Base-by-base conservation (phyloP, 139 green algal genomes). In the Dunaliella primolecta region DNA sequence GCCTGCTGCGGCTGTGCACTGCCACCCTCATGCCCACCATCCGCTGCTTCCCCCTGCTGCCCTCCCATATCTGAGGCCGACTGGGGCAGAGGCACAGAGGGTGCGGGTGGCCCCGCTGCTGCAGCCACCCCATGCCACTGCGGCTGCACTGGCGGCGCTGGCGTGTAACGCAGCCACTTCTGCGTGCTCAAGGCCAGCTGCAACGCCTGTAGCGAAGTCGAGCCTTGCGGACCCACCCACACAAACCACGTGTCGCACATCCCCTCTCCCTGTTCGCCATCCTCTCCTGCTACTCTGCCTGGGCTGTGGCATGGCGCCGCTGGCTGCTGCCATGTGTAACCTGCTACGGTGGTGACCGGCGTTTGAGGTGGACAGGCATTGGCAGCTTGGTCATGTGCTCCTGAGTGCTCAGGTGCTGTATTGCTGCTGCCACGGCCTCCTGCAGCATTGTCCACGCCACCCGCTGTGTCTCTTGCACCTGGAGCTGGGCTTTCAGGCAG, bases 121-220 rank as follows among this genome's bases (percentile, higher is more conserved):
- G n/a, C n/a, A n/a, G n/a, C n/a, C n/a, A n/a, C n/a, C n/a, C n/a
- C n/a, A n/a, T n/a, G n/a, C n/a, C n/a, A n/a, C n/a, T n/a, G n/a
- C n/a, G n/a, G n/a, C n/a, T n/a, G n/a, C 36, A 32, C 7, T 30
- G 34, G 23, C 32, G 46, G 75, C 70, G 35, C 81, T 31, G 92
- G 89, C 76, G 94, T 84, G 24, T 91, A 81, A 35, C 86, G 74
- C 27, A 91, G 77, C 93, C 93, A 96, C 24, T 82, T n/a, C 23
- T 35, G 46, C 0, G 38, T 88, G 89, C 79, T 94, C 88, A 92
- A 84, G 0, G 89, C 92, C 2, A 97, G 85, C 82, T 96, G 92
- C 35, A 97, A 90, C 70, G 93, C 90, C 34, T 86, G 84, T 36
- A 95, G 88, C 0, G 87, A 82, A 25, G 90, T 86, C 11, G 86